Conservation (phyloP, 306 rosid species). For the Cyclanthera cordifolia region DNA sequence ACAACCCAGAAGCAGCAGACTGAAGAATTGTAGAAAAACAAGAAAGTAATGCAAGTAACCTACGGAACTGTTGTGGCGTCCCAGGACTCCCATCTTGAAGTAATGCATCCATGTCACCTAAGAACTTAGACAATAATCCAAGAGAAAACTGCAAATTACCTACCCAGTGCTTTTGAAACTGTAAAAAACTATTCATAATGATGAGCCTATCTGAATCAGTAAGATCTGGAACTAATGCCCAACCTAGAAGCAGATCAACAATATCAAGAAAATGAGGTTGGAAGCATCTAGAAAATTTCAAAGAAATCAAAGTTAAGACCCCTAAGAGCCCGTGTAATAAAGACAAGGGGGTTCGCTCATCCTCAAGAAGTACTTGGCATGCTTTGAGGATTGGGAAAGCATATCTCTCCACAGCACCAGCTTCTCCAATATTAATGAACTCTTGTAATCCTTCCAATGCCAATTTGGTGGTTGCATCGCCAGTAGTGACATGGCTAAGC, state of each 20-base stretch:
- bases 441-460: conserved; percentile 69
- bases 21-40: conserved; percentile 75
- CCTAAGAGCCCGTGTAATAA: conserved; percentile 54
- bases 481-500: conserved; percentile 37
- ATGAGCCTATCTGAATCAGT: conserved; percentile 47
- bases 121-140: conserved; percentile 66
- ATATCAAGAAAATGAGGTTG: conserved; percentile 80
- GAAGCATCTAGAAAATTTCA: conserved; percentile 66
- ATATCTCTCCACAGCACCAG: conserved; percentile 60
- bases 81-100: conserved; percentile 83
- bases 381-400: conserved; percentile 76
- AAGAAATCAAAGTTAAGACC: conserved; percentile 55
- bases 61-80: conserved; percentile 56
- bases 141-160: conserved; percentile 66
- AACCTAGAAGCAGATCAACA: conserved; percentile 72
- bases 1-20: conserved; percentile 81
- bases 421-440: conserved; percentile 71
- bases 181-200: conserved; percentile 76
- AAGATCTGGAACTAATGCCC: conserved; percentile 80
- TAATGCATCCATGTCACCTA: conserved; percentile 91
- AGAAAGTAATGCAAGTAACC: conserved; percentile 68
- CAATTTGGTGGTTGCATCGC: conserved; percentile 50
- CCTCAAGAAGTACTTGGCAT: conserved; percentile 78
- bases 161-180: conserved; percentile 94
- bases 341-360: conserved; percentile 75